Evolutionary conservation across 2,329 filamentous ascomycete species (phyloP), one percentile per base, ranked within the genome.

Genomic region (Fusarium kyushuense): DNA sequence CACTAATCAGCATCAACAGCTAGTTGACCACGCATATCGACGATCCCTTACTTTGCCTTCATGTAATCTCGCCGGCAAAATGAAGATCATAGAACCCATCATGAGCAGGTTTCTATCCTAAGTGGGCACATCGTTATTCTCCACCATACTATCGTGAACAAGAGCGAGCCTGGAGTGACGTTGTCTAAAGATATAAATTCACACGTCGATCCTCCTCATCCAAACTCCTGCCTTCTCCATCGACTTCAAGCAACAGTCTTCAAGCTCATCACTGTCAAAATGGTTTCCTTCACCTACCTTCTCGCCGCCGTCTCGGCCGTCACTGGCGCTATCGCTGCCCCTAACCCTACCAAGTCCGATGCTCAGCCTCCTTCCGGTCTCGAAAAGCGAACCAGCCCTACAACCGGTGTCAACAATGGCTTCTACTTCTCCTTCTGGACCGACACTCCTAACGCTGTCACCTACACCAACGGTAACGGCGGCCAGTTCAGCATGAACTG

Each of bases 361-460:
- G 66, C 59, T 54, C 42, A 76, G 77, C 41, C 73, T 79, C 16
- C 47, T 38, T 29, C 33, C 23, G 33, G 76, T 60, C 30, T 36
- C n/a, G 33, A 36, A 10, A 67, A 67, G 62, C 74, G 74, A 9
- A 80, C 78, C 8, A 17, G n/a, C 2, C 77, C 83, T 46, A 84
- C 71, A 29, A 74, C 72, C 1, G 78, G 78, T 9, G 74, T 46
- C 7, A 74, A 75, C 68, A 78, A 81, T 51, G 83, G 83, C 12
- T 74, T 41, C 72, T 85, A 80, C 72, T 85, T 82, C 63, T 83
- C 79, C 6, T 85, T 79, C 76, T 84, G 83, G 83, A 82, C 81
- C 46, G 81, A 84, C 42, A 81, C 79, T 2, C 80, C 76, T 43
- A 80, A 78, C 21, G 72, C 70, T 17, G 82, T 83, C 12, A 80